A percentile compares a stretch with the other conserved stretches of the same genome.
Conservation (phyloP, 2,329 filamentous ascomycete species). For the Cytospora piceae region DNA sequence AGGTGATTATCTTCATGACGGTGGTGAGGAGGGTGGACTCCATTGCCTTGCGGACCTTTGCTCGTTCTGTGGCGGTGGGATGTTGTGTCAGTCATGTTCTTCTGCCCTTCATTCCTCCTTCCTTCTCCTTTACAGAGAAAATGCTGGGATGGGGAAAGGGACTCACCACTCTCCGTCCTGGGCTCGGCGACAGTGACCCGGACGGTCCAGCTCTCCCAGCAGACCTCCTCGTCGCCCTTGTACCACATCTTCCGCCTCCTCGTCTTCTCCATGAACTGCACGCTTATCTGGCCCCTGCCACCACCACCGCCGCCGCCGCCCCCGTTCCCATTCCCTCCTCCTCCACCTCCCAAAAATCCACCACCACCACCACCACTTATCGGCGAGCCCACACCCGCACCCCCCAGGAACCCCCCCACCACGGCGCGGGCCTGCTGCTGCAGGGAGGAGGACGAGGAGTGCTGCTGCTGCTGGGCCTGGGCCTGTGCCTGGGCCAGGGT, state of each 20-base stretch:
- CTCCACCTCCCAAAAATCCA: conserved; percentile 29
- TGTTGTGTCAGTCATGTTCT: not conserved
- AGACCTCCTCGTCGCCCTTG: conserved; percentile 85
- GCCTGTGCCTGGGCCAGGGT: too few relatives aligned
- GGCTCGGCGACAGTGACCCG: conserved; percentile 93
- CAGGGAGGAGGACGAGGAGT: conserved; percentile 27
- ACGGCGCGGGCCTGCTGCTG: conserved; percentile 26
- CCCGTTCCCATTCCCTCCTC: not conserved
- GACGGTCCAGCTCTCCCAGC: conserved; percentile 95
- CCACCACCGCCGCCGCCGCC: conserved; percentile 46
- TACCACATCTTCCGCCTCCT: conserved; percentile 75
- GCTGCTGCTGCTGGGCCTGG: conserved; percentile 30
- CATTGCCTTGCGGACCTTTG: conserved; percentile 89
- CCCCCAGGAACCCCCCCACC: conserved; percentile 24
- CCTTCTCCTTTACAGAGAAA: conserved; percentile 7
- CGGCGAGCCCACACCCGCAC: not conserved
- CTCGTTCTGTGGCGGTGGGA: conserved; percentile 63
- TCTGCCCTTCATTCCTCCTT: not conserved
- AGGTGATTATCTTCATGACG: conserved; percentile 85
- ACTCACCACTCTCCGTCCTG: conserved; percentile 81
- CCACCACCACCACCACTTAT: conserved; percentile 15
- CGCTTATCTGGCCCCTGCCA: conserved; percentile 76
- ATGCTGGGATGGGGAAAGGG: too few relatives aligned
- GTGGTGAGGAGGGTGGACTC: conserved; percentile 86
- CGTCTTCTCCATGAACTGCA: conserved; percentile 95